Base-by-base conservation (phyloP, 139 green algal species). In the Axilococcus clingmanii region DNA sequence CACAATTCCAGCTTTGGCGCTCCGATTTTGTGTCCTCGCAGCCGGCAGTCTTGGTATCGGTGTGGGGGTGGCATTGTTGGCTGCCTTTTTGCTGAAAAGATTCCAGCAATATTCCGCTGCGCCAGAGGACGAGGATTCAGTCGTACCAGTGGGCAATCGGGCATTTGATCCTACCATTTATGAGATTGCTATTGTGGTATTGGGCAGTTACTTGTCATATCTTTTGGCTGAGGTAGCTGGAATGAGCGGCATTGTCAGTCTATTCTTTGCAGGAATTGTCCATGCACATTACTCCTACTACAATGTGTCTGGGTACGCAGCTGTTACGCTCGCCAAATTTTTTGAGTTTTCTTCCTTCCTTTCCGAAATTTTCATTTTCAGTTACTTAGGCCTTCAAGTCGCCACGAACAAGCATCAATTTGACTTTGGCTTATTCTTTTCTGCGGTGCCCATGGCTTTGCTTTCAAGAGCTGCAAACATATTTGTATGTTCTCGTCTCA, bases 161-260 rank as follows among this genome's bases (percentile, higher is more conserved):
- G 30, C 48, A 9, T 16, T 34, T 7, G 55, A 66, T 36, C 19
- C 41, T 7, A 53, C 55, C 0, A 43, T 65, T 4, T 73, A 73
- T 27, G 65, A 73, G 38, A 67, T 78, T 7, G 49, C 53, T 1
- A 52, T 80, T 30, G 44, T 80, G 12, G 55, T 72, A 12, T 71
- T 75, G 63, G 53, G 65, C 12, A 61, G 55, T 5, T 96, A 94
- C 63, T 55, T 90, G 22, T 67, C 63, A 22, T 94, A 89, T 59
- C 65, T 93, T 9, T 40, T 68, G 23, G 76, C 76, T 1, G 85
- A 96, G 59, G 60, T 93, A 44, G 55, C 81, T 23, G 78, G 74
- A 17, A 75, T 95, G 27, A 80, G 63, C 32, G 83, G 74, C 50
- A 96, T 96, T 55, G 71, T 96, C 20, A 54, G 82, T 0, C 74